phyloP scores from a whole-genome alignment of 306 rosid genomes.

The Oxytropis ochrocephala region DNA sequence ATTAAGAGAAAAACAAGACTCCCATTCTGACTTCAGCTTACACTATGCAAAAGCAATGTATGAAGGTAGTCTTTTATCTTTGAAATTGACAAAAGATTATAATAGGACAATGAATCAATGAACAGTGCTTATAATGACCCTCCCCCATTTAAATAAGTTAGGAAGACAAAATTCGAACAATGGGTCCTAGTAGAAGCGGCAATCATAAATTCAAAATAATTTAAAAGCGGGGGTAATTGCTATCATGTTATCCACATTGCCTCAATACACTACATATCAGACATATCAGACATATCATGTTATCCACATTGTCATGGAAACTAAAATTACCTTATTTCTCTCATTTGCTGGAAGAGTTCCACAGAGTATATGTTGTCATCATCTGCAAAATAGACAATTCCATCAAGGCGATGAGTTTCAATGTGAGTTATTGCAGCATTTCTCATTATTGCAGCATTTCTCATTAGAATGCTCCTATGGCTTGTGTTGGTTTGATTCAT shows the following conservation, averaged over 20 bases:
- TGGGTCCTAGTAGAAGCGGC: neutral
- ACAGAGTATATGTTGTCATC: conserved; percentile 51
- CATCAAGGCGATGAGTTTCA: conserved; percentile 83
- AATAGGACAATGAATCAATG: neutral
- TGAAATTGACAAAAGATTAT: neutral
- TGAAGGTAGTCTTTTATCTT: neutral
- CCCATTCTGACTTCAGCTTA: neutral
- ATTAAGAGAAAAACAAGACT: neutral
- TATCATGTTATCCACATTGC: neutral
- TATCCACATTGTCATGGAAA: conserved; percentile 19
- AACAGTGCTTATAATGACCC: neutral
- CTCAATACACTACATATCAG: neutral
- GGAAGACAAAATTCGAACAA: neutral
- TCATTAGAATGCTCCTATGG: conserved; percentile 52
- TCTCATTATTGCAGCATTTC: conserved; percentile 76
- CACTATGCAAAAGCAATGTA: neutral
- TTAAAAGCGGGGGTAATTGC: neutral
- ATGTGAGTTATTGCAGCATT: conserved; percentile 72
- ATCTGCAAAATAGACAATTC: conserved; percentile 83
- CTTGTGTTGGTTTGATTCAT: conserved; percentile 46
- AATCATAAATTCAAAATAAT: neutral
- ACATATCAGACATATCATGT: too few species aligned
- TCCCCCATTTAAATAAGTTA: neutral
- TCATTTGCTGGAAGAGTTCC: conserved; percentile 68
- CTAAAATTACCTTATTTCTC: conserved; percentile 68